Evolutionary conservation across 345 rosid species (phyloP), one percentile per base, ranked within the genome.

Genomic region (Dipteronia dyeriana): DNA sequence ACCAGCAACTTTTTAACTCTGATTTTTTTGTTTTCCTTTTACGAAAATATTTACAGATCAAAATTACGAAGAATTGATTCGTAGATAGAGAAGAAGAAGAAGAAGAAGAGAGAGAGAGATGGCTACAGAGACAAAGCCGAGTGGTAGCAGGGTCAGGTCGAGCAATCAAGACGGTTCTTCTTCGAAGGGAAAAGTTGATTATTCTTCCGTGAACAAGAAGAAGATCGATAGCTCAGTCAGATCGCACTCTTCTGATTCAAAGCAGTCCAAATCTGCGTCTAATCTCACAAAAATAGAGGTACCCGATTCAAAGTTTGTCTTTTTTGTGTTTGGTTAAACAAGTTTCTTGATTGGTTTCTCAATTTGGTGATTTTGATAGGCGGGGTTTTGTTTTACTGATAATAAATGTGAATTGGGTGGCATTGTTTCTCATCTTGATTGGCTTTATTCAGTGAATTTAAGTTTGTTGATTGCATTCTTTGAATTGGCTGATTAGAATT

Each of bases 231-330:
- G 34, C 85, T 87, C 95, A 2, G 84, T 19, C 84, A 89, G 80
- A 79, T 88, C 78, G 17, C 82, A 75, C 71, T 67, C 79, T 68
- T 31, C 82, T 75, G 89, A 77, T 82, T 45, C 83, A 10, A 88
- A 86, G 88, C 81, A 87, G 84, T 77, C 61, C 45, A 90, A 83
- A 85, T 82, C 90, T 67, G 73, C 77, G 0, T 82, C 96, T 31
- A 74, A 77, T 76, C 81, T 78, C 74, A 54, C 76, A 11, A 92
- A 88, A 87, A 79, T 86, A 12, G 91, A 88, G 92, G 95, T 92
- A 81, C 72, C 76, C 83, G 82, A 66, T 76, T 47, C 69, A 9
- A n/a, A 56, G 51, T 70, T 57, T 72, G 17, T 10, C 23, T 86
- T 72, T 71, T 43, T 71, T 66, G 31, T 80, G 45, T 20, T 64